phyloP scores from a whole-genome alignment of 2,329 filamentous ascomycete species.

The Zymoseptoria passerinii region DNA sequence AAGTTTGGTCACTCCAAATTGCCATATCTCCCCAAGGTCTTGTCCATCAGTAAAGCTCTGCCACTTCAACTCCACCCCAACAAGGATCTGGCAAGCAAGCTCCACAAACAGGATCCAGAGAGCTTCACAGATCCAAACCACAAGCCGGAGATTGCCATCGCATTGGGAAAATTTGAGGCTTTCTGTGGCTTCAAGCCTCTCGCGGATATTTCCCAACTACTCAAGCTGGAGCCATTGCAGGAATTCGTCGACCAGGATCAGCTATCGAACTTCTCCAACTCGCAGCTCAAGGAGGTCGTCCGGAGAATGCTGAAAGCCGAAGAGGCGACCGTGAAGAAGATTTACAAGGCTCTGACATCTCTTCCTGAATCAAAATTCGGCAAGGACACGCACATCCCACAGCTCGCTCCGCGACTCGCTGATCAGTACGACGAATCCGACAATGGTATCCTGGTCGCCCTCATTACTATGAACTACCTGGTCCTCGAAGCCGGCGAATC shows the following conservation, averaged over 20 bases:
- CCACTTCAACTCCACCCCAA: slow-evolving; percentile 69
- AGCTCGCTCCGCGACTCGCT: slow-evolving; percentile 56
- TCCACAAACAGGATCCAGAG: slow-evolving; percentile 56
- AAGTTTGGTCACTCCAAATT: slow-evolving; percentile 56
- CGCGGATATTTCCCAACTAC: slow-evolving; percentile 49
- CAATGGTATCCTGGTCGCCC: slow-evolving; percentile 59
- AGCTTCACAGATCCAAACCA: slow-evolving; percentile 66
- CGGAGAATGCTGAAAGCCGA: slow-evolving; percentile 48
- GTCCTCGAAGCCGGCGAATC: slow-evolving; percentile 56
- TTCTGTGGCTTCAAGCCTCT: slow-evolving; percentile 69
- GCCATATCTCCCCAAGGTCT: slow-evolving; percentile 66
- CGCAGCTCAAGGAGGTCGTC: slow-evolving; percentile 50
- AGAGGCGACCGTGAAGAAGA: slow-evolving; percentile 44
- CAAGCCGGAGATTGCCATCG: slow-evolving; percentile 72
- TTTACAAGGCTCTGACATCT: slow-evolving; percentile 45
- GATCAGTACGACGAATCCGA: slow-evolving; percentile 57
- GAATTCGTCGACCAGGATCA: slow-evolving; percentile 40
- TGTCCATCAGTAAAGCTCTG: slow-evolving; percentile 67
- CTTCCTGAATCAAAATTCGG: slow-evolving; percentile 44
- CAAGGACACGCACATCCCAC: slow-evolving; percentile 50
- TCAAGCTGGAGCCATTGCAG: slow-evolving; percentile 48
- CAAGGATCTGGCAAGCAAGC: slow-evolving; percentile 54
- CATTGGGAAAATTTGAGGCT: slow-evolving; percentile 62
- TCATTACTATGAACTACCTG: slow-evolving; percentile 68
- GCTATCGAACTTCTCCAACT: slow-evolving; percentile 53